Percentiles rank a stretch among this genome's conserved stretches.
These are phyloP conservation scores for Colletotrichum orchidophilum DNA, from an alignment of 2,329 filamentous ascomycete genomes.

Conservation along the genomic window DNA sequence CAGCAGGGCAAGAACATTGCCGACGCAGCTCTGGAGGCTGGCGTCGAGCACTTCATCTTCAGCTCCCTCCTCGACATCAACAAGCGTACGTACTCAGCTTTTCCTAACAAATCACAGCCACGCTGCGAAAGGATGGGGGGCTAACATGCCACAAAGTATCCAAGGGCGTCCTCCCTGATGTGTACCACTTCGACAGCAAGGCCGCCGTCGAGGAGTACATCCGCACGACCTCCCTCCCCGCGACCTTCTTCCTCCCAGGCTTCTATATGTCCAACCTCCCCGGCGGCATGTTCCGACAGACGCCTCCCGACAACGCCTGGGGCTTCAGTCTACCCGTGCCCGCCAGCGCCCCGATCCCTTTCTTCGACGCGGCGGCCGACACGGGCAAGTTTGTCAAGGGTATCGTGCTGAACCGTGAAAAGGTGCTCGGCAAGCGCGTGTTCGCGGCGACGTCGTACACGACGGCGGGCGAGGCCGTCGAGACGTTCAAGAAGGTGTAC, in stretches of 20 bases:
- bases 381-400: conserved; percentile 51
- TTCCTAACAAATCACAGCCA: not conserved
- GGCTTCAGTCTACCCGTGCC: conserved; percentile 45
- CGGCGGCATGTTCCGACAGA: conserved; percentile 39
- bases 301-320: conserved; percentile 43
- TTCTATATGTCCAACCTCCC: conserved; percentile 63
- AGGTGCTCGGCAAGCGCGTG: conserved; percentile 44
- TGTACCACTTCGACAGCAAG: conserved; percentile 66
- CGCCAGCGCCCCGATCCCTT: conserved; percentile 42
- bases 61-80: conserved; percentile 52
- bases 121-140: not conserved
- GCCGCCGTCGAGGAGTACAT: conserved; percentile 65
- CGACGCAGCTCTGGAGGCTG: conserved; percentile 54
- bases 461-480: conserved; percentile 42
- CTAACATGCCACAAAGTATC: conserved; percentile 41
- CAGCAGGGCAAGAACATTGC: conserved; percentile 59
- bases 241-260: conserved; percentile 61
- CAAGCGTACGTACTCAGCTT: conserved; percentile 43
- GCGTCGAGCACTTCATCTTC: conserved; percentile 55
- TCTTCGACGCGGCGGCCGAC: conserved; percentile 48
- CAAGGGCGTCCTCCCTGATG: conserved; percentile 50
- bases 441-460: conserved; percentile 49
- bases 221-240: conserved; percentile 53
- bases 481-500: conserved; percentile 42
- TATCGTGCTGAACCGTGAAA: conserved; percentile 38